Conservation (phyloP, 441 rosid genomes). For the Corymbia citriodora region DNA sequence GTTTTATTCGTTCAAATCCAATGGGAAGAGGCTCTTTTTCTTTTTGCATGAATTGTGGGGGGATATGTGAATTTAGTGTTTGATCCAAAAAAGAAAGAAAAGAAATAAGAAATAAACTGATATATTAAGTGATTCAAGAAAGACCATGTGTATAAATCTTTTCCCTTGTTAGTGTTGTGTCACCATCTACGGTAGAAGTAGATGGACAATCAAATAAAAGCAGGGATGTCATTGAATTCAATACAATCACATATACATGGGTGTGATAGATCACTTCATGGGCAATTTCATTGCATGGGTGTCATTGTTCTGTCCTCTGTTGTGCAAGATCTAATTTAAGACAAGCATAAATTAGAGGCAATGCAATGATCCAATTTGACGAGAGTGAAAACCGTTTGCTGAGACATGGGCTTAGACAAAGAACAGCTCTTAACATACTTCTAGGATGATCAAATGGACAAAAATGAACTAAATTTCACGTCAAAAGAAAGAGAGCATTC, state of each 20-base stretch:
- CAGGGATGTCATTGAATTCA: background rate
- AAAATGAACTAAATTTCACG: fast-evolving
- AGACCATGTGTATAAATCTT: background rate
- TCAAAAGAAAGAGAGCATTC: fast-evolving
- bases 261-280: background rate
- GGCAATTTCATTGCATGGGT: background rate
- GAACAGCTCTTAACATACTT: fast-evolving
- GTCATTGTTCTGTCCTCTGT: background rate
- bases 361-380: fast-evolving
- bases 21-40: background rate
- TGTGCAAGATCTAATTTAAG: background rate
- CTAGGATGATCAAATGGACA: fast-evolving
- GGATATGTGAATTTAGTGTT: background rate
- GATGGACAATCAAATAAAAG: background rate
- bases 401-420: fast-evolving
- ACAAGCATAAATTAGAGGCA: background rate
- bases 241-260: background rate
- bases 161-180: background rate
- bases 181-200: background rate
- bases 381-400: fast-evolving
- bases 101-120: background rate
- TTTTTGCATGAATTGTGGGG: background rate
- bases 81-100: background rate
- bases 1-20: background rate
- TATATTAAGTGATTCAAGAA: background rate